Base-by-base conservation (phyloP, 31 red algal genomes). In the Asparagopsis taxiformis region DNA sequence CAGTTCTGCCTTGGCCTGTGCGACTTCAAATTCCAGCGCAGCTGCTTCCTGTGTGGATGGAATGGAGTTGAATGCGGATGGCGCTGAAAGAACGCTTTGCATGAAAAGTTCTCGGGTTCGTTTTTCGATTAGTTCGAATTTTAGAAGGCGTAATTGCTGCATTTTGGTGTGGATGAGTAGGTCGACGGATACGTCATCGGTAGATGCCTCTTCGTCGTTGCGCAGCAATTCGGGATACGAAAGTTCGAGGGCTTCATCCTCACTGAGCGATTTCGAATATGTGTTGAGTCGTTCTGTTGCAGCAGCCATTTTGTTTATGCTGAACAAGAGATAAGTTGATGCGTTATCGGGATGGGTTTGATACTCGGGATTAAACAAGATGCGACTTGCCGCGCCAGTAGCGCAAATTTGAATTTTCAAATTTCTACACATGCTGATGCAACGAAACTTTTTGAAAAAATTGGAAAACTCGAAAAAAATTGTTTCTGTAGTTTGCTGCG, bases 21-120 rank as follows among this genome's bases (percentile, higher is more conserved):
- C 46, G 6, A 83, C 2, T 3, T n/a, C 33, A 49, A 72, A 13
- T 1, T 83, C 79, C 9, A 44, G 52, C 11, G 30, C 19, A 3
- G 55, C 79, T 23, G 68, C 48, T 33, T 72, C 38, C 4, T 83
- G 54, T 2, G 79, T 46, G 3, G 67, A 46, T 13, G 79, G 3
- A 56, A 35, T 9, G 75, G 41, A n/a, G 43, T 57, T 39, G 55
- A 30, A 6, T 3, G 58, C 26, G 24, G 58, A 29, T 62, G 25
- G 25, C 23, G 58, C 58, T 22, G 25, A 17, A 0, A 62, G 58
- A 62, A 62, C 31, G 58, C 29, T 19, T 16, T 32, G 24, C 9
- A 62, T 26, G 58, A 62, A 62, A 9, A 32, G 26, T 0, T 62
- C 58, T 19, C 58, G 58, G 29, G 31, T 62, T 26, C 58, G 26